phyloP scores from a whole-genome alignment of 345 rosid genomes.

The Bruguiera parviflora region DNA sequence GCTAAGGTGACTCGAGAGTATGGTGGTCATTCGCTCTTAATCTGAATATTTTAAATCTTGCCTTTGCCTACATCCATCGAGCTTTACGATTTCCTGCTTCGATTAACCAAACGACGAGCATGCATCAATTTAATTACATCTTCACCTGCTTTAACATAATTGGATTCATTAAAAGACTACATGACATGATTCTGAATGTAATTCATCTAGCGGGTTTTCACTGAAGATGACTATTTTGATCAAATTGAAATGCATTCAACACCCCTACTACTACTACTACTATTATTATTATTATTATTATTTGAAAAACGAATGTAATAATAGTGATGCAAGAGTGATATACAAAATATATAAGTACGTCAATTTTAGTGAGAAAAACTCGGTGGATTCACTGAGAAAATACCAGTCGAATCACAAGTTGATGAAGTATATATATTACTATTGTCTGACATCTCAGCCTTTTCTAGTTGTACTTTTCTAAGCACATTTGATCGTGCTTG shows the following conservation, averaged over 20 bases:
- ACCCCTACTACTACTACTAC: background rate
- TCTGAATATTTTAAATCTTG: slow-evolving; percentile 5
- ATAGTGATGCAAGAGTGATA: background rate
- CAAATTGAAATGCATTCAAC: background rate
- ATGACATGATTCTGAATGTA: background rate
- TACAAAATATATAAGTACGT: background rate
- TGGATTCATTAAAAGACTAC: background rate
- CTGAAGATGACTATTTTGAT: background rate
- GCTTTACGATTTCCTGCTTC: slow-evolving; percentile 10
- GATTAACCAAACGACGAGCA: background rate
- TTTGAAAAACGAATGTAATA: background rate
- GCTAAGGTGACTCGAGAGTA: background rate
- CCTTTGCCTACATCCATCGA: background rate
- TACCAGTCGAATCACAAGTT: slow-evolving; percentile 3
- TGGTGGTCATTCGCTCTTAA: slow-evolving; percentile 10
- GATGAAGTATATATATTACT: background rate
- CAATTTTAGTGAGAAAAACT: background rate
- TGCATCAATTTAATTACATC: background rate
- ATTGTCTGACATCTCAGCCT: slow-evolving; percentile 1
- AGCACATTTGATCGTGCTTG: background rate
- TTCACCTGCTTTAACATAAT: background rate
- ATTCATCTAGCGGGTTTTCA: background rate
- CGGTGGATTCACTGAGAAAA: slow-evolving; percentile 1
- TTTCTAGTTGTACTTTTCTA: background rate
- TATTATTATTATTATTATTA: background rate